Evolutionary conservation across 805 yeast species (phyloP), one percentile per base, ranked within the genome.

Genomic region (Myxozyma udenii): DNA sequence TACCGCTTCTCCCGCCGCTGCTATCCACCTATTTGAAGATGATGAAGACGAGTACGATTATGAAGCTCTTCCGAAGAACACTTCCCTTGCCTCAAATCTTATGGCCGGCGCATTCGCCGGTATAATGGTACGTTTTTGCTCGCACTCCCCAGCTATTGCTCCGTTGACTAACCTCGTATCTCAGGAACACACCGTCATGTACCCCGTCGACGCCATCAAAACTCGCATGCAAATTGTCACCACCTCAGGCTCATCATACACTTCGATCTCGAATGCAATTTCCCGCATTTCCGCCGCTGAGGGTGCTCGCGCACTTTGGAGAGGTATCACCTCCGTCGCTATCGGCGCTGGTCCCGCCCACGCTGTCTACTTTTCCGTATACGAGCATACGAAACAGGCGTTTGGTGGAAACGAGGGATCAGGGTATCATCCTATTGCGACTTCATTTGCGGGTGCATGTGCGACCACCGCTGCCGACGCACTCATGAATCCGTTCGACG

Each of bases 301-400:
- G 68, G 98, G 98, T 1, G 85, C 91, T 4, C 65, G 79, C 46
- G 86, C 95, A 0, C 76, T 93, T 25, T 91, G 97, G 95, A 77
- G 95, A 65, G 98, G 98, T 49, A 87, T 91, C 16, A 83, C 88
- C 22, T 85, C 96, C 0, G 95, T 93, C 53, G 83, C 89, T 2
- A 66, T 91, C 55, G 98, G 98, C 35, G 97, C 98, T n/a, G 98
- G 98, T 4, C 98, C 98, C 2, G 97, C 98, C 2, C 98, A 91
- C 71, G 98, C 98, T 2, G 85, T 93, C 4, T 91, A 93, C 70
- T 91, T 89, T 67, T 83, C 90, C n/a, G 95, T 93, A 3, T 93
- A 89, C 69, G 98, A 91, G 70, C 76, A 81, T 45, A 77, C 89
- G 43, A 85, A 85, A 65, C 80, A 84, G 5, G 66, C 75, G 11